Evolutionary conservation across 257 asterid genomes (phyloP), one percentile per base, ranked within the genome.

Genomic region (Salvia rosmarinus): DNA sequence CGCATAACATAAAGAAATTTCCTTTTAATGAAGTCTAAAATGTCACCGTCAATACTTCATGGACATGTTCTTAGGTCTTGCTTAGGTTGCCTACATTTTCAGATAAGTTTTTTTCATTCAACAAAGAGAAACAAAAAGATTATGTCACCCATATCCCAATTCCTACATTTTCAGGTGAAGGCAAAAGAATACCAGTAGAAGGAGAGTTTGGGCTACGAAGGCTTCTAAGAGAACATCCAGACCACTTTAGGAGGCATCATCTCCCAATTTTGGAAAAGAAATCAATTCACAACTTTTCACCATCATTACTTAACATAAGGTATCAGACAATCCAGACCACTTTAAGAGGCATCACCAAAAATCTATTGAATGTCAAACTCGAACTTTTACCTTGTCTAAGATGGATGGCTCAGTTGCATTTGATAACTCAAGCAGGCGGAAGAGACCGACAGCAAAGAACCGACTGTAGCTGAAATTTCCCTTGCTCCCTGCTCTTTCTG

Each of bases 401-500:
- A 87, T 56, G 68, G 88, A 77, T 49, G 96, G 96, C 60, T 92
- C 98, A 49, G 95, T 77, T 58, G 96, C 91, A 83, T 90, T 92
- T 75, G 98, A 84, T 72, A 92, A 82, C 83, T 92, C 98, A 68
- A 92, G 96, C 73, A 92, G 79, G 60, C 96, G 96, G 79, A 92
- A 92, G 68, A 92, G 95, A 77, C 96, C 98, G 77, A 92, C 90
- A 1, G 96, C 96, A 84, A 90, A 90, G 84, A 92, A 88, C 60
- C 96, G 86, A 68, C 96, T 92, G 78, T 92, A 92, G 80, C 96
- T 86, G 82, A 92, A 92, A 68, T 77, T 70, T 43, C 79, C 86
- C 55, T 81, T 81, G 84, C 88, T 86, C 76, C 89, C 86, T 68
- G 96, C 96, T 80, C 98, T 86, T 82, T 80, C 81, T 19, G 96